A percentile compares a stretch with the other conserved stretches of the same genome.
Conservation (phyloP, 2,329 filamentous ascomycete genomes). For the Cladosporium sp. region DNA sequence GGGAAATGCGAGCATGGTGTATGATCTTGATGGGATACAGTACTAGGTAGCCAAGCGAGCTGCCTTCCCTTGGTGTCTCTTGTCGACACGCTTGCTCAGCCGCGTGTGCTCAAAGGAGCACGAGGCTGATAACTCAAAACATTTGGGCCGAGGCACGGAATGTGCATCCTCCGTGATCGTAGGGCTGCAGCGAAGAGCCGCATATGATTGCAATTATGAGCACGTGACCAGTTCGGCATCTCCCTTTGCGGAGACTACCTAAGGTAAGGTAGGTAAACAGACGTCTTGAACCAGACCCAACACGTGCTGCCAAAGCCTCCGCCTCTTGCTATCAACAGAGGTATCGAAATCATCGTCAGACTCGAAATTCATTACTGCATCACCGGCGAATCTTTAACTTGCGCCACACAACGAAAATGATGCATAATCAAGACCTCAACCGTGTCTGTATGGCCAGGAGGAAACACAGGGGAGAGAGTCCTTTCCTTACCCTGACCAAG, state of each 20-base stretch:
- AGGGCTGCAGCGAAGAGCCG: not conserved
- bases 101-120: not conserved
- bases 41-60: constrained; percentile 14
- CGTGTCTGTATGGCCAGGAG: not conserved
- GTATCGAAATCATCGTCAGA: not conserved
- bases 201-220: not conserved
- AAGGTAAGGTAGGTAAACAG: too few species aligned
- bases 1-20: not conserved
- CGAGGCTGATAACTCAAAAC: constrained; percentile 18
- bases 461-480: not conserved
- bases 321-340: not conserved
- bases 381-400: too few species aligned
- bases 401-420: too few species aligned
- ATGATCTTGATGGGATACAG: not conserved
- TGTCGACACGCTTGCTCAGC: not conserved
- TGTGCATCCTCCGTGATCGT: not conserved
- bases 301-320: not conserved
- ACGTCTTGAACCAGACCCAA: too few species aligned
- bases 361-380: too few species aligned
- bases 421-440: not conserved
- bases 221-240: not conserved
- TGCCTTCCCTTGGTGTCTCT: not conserved
- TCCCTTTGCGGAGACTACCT: not conserved
- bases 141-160: constrained; percentile 21
- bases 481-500: not conserved